Evolutionary conservation across 1,284 basidiomycete genomes (phyloP), one percentile per base, ranked within the genome.

Genomic region (Somion occarium): DNA sequence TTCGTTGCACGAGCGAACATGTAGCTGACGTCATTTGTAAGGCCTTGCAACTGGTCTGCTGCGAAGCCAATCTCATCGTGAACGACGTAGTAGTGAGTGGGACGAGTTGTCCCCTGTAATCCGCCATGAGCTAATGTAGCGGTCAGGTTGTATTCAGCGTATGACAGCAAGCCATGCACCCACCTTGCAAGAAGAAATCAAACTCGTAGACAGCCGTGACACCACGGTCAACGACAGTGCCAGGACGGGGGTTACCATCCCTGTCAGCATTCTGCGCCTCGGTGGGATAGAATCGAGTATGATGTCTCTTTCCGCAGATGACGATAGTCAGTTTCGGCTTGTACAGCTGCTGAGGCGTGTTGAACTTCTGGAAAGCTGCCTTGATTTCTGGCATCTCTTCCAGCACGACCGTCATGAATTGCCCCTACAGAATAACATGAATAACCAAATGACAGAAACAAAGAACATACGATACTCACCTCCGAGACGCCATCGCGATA

Each of bases 401-500:
- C 1, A 59, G 58, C 22, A 87, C 72, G 18, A 91, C 88, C 12
- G 73, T 83, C 5, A 69, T 56, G 63, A 88, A 89, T 73, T 91
- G 88, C 0, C 87, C 88, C 83, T 89, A 52, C 9, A 13, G 41
- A 44, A 27, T 60, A 41, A 57, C 30, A 18, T 46, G 44, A 2
- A 20, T 23, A 23, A n/a, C 5, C 24, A 30, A 9, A 9, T 15
- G 45, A 48, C n/a, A 41, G 18, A 48, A 5, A 5, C 15, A 23
- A 22, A n/a, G n/a, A n/a, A n/a, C n/a, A n/a, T 19, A 22, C 19
- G 42, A 23, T 19, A 22, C 20, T 25, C 53, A 83, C 84, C 68
- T 90, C 86, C 1, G 85, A 87, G 13, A 90, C 86, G 47, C 87
- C 88, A 62, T 88, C 87, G 15, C 88, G 80, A 62, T 88, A 92